phyloP scores from a whole-genome alignment of 169 alveolate genomes.

The Perkinsus chesapeaki region DNA sequence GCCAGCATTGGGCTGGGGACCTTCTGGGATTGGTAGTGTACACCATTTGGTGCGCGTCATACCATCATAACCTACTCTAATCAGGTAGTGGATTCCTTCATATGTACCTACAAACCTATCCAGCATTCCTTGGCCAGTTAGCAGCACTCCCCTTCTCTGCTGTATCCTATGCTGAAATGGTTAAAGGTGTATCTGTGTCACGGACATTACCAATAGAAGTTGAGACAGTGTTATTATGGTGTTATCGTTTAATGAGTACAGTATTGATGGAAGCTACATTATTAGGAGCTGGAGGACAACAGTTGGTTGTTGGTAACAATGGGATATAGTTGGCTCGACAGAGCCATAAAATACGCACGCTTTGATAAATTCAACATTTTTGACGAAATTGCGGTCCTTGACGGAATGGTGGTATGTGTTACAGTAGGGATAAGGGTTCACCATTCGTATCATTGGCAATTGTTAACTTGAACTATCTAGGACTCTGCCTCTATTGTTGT shows the following conservation, averaged over 20 bases:
- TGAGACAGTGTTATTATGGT: neutral
- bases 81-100: neutral
- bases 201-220: neutral
- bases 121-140: neutral
- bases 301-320: neutral
- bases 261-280: neutral
- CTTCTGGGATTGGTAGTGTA: neutral
- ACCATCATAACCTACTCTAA: neutral
- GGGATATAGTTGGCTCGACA: too few relatives aligned
- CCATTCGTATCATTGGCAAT: neutral
- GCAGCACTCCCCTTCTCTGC: neutral
- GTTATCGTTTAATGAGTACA: neutral
- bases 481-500: neutral
- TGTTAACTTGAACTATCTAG: neutral
- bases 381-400: too few relatives aligned
- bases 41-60: neutral
- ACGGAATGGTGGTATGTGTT: too few relatives aligned
- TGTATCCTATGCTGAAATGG: neutral
- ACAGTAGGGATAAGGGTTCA: too few relatives aligned
- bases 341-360: too few relatives aligned
- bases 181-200: neutral
- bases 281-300: neutral
- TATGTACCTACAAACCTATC: neutral
- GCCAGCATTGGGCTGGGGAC: neutral
- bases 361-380: too few relatives aligned